Evolutionary conservation across 257 asterid species (phyloP).

Genomic region (Primulina eburnea): DNA sequence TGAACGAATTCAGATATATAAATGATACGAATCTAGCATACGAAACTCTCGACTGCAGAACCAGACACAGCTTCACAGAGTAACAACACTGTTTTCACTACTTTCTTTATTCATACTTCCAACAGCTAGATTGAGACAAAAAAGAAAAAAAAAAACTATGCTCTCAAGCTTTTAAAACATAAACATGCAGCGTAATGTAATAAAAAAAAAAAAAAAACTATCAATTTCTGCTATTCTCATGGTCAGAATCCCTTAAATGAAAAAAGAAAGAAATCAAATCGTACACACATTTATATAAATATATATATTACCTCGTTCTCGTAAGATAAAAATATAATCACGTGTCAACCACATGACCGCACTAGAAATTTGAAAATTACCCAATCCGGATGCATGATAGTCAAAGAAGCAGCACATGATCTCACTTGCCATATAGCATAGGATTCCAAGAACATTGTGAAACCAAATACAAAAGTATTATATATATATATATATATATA

Average conservation of each 20-base stretch:
- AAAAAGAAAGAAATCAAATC: not conserved
- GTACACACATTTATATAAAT: not conserved
- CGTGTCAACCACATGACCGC: conserved; percentile 56
- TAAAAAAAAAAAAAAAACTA: too few species aligned
- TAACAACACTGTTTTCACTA: conserved; percentile 9
- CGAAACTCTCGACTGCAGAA: too few species aligned
- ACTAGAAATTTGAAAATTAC: conserved; percentile 35
- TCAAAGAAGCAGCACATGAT: conserved; percentile 61
- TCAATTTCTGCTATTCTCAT: not conserved
- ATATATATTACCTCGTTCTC: conserved; percentile 1
- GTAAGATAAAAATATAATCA: conserved; percentile 36
- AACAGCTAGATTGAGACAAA: conserved; percentile 29
- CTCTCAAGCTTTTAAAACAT: not conserved
- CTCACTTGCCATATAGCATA: conserved; percentile 45
- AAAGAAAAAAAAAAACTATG: conserved; percentile 23
- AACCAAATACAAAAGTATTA: conserved; percentile 2
- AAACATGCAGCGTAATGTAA: not conserved
- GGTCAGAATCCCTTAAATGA: not conserved
- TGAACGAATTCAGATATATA: too few species aligned
- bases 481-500: conserved; percentile 4
- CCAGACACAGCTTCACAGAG: not conserved
- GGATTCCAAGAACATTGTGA: conserved; percentile 46
- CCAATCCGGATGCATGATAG: conserved; percentile 34
- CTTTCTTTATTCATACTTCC: conserved; percentile 11
- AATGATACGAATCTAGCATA: too few species aligned